Evolutionary conservation across 768 basidiomycete species (phyloP).

Genomic region (Chlorophyllum brunneum): DNA sequence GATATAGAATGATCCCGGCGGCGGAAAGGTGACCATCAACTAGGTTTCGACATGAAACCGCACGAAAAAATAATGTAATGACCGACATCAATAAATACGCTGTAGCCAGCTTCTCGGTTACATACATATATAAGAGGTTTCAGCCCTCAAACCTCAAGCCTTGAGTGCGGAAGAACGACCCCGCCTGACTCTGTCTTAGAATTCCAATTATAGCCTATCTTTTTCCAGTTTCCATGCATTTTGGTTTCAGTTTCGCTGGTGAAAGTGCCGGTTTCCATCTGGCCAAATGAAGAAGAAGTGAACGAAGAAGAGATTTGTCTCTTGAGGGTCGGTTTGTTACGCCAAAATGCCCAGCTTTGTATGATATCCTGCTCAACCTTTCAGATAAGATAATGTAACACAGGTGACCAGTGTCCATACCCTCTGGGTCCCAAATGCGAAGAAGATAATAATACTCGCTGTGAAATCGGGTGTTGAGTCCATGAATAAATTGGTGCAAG

Average conservation of each 20-base stretch:
- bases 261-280: too few relatives aligned
- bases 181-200: background rate
- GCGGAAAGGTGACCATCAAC: too few relatives aligned
- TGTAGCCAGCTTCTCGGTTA: too few relatives aligned
- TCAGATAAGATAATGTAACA: background rate
- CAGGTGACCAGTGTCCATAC: background rate
- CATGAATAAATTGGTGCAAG: background rate
- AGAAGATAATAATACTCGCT: conserved; percentile 5
- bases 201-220: conserved; percentile 8
- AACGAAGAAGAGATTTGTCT: too few relatives aligned
- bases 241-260: background rate
- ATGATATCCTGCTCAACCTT: conserved; percentile 5
- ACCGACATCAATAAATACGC: too few relatives aligned
- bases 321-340: background rate
- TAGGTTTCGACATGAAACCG: too few relatives aligned
- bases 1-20: too few relatives aligned
- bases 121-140: too few relatives aligned
- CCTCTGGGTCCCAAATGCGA: conserved; percentile 3
- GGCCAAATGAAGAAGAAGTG: background rate
- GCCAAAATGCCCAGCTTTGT: conserved; percentile 6
- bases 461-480: background rate
- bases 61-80: too few relatives aligned
- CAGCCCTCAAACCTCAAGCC: too few relatives aligned
- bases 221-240: background rate
- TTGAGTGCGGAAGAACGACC: background rate